Conservation (phyloP, 768 basidiomycete genomes). For the Hemileccinum rubropunctum region DNA sequence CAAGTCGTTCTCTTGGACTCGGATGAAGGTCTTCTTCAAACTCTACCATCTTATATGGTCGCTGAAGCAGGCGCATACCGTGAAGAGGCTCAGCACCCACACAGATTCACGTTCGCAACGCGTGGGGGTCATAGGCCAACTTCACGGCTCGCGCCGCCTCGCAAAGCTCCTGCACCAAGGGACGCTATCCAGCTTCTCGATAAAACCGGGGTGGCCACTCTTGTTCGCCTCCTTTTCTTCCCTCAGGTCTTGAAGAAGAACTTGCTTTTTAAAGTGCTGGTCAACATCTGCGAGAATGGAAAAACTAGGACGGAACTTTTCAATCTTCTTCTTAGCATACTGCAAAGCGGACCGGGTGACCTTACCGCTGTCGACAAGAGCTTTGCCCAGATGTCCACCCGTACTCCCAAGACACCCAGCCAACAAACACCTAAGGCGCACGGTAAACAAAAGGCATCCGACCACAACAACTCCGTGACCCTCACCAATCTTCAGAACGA, state of each 20-base stretch:
- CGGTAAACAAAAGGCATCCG: constrained; percentile 68
- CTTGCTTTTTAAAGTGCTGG: constrained; percentile 82
- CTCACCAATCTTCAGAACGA: constrained; percentile 63
- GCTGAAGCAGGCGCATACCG: constrained; percentile 77
- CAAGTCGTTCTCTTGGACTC: constrained; percentile 90
- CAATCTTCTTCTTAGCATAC: constrained; percentile 88
- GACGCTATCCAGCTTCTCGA: constrained; percentile 95
- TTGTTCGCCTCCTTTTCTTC: constrained; percentile 93
- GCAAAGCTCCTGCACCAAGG: constrained; percentile 58
- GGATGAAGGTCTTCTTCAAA: constrained; percentile 80
- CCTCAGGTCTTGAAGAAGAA: constrained; percentile 88
- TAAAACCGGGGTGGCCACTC: constrained; percentile 80
- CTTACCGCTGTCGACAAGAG: constrained; percentile 89
- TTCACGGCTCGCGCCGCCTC: constrained; percentile 32
- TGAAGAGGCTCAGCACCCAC: constrained; percentile 45
- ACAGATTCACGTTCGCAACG: constrained; percentile 30
- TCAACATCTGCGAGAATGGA: constrained; percentile 93
- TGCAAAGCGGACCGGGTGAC: constrained; percentile 95
- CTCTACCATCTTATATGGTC: constrained; percentile 80
- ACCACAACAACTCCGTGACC: constrained; percentile 48
- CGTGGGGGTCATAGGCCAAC: constrained; percentile 26
- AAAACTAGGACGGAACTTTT: constrained; percentile 91
- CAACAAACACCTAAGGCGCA: constrained; percentile 44
- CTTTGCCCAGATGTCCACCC: constrained; percentile 87
- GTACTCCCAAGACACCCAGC: constrained; percentile 50